A percentile compares a stretch with the other conserved stretches of the same genome.
phyloP scores from a whole-genome alignment of 805 yeast genomes.

The Blastobotrys muscicola region DNA sequence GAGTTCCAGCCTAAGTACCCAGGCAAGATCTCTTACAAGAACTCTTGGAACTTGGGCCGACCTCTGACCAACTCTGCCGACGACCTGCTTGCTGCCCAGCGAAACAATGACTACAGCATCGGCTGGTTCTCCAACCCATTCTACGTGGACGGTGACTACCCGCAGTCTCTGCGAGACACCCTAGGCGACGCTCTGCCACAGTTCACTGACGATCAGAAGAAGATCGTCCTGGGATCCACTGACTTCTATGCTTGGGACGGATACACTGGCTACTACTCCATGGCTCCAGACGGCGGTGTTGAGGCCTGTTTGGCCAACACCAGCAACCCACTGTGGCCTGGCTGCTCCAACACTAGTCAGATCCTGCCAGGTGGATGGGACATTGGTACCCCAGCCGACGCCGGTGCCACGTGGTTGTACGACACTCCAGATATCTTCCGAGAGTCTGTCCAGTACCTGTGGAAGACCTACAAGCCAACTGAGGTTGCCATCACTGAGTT shows the following conservation, averaged over 20 bases:
- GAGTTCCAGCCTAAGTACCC: slow-evolving; percentile 23
- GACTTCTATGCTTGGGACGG: slow-evolving; percentile 31
- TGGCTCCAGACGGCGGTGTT: slow-evolving; percentile 18
- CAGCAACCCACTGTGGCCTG: slow-evolving; percentile 22
- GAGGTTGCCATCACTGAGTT: slow-evolving; percentile 27
- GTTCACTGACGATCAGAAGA: slow-evolving; percentile 24
- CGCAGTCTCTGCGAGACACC: slow-evolving; percentile 20
- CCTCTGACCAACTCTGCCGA: slow-evolving; percentile 21
- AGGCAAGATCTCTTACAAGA: slow-evolving; percentile 25
- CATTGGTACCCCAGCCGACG: slow-evolving; percentile 15
- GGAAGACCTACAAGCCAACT: slow-evolving; percentile 22
- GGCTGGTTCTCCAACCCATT: slow-evolving; percentile 28
- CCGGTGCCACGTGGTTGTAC: slow-evolving; percentile 25
- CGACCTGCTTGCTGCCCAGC: slow-evolving; percentile 22
- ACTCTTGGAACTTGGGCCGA: slow-evolving; percentile 24
- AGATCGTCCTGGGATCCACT: slow-evolving; percentile 19
- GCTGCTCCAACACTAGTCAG: slow-evolving; percentile 20
- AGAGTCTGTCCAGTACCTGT: slow-evolving; percentile 14
- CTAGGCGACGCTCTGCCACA: slow-evolving; percentile 16
- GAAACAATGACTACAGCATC: slow-evolving; percentile 22
- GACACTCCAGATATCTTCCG: slow-evolving; percentile 14
- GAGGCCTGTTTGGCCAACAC: slow-evolving; percentile 22
- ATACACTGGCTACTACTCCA: slow-evolving; percentile 23
- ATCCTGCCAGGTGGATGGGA: slow-evolving; percentile 18
- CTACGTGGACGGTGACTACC: slow-evolving; percentile 27